phyloP scores from a whole-genome alignment of 768 basidiomycete genomes.

The Suillus fuscotomentosus region DNA sequence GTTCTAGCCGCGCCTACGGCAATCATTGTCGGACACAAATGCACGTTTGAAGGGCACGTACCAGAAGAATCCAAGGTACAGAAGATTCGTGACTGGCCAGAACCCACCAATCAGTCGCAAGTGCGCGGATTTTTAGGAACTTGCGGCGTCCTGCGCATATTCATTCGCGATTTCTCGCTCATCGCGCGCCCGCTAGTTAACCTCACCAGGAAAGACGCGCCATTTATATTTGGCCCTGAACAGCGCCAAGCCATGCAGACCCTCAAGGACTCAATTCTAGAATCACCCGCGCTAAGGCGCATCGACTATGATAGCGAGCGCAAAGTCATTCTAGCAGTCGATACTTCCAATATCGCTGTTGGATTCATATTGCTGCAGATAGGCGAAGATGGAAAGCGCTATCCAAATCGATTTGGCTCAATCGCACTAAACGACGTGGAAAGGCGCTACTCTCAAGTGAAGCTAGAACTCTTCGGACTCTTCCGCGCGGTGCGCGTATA shows the following conservation, averaged over 20 bases:
- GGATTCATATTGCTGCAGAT: conserved; percentile 14
- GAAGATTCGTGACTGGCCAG: conserved; percentile 32
- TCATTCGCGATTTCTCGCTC: conserved; percentile 26
- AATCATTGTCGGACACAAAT: conserved; percentile 36
- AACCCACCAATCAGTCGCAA: conserved; percentile 7
- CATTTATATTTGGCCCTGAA: conserved; percentile 20
- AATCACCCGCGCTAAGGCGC: no score
- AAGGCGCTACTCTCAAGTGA: conserved; percentile 17
- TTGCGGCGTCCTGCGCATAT: conserved; percentile 23
- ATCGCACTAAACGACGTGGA: conserved; percentile 32
- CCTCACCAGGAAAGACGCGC: conserved; percentile 24
- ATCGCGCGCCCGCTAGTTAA: conserved; percentile 21
- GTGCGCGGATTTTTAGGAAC: conserved; percentile 30
- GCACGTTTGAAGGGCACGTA: conserved; percentile 31
- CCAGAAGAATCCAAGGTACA: conserved; percentile 25
- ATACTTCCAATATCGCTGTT: no score
- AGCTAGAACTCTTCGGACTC: conserved; percentile 25
- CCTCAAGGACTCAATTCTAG: no score
- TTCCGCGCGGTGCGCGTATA: conserved; percentile 17
- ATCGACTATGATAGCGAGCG: no score
- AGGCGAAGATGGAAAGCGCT: conserved; percentile 13
- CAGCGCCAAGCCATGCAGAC: no score
- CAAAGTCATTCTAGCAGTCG: no score
- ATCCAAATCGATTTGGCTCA: conserved; percentile 35
- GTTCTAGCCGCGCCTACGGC: conserved; percentile 3